phyloP scores from a whole-genome alignment of 2,329 filamentous ascomycete genomes.

The Arachnopeziza araneosa region DNA sequence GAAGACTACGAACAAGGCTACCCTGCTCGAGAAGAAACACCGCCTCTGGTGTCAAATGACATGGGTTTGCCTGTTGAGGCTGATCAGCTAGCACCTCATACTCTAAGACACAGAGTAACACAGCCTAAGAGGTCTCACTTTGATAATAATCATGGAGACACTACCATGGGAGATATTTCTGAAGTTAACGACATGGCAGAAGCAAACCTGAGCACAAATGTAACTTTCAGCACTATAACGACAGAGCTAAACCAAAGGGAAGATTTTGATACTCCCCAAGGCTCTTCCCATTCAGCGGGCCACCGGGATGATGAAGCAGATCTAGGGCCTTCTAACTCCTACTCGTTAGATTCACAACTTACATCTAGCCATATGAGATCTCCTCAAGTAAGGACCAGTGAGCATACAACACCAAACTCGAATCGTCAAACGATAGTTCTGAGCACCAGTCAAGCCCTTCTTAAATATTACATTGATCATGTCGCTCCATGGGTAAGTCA shows the following conservation, averaged over 20 bases:
- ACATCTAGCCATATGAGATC: background rate
- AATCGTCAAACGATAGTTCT: background rate
- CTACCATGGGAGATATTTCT: background rate
- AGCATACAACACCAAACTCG: background rate
- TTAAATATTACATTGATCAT: constrained; percentile 1
- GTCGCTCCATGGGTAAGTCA: constrained; percentile 1
- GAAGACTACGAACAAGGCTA: background rate
- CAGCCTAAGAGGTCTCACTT: background rate
- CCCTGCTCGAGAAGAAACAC: background rate
- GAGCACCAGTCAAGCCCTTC: background rate
- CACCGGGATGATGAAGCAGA: background rate
- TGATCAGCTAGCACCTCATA: background rate
- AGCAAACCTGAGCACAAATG: background rate
- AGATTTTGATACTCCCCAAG: background rate
- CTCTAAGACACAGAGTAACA: background rate
- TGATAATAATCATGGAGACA: background rate
- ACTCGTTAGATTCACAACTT: background rate
- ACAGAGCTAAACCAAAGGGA: background rate
- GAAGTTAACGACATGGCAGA: background rate
- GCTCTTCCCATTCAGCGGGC: background rate
- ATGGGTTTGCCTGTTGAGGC: background rate
- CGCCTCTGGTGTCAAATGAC: background rate
- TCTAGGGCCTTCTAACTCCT: background rate
- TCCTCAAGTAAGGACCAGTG: background rate
- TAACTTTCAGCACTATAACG: background rate